A percentile compares a stretch with the other conserved stretches of the same genome.
These are phyloP conservation scores for Pseudopithomyces maydicus DNA, from an alignment of 2,329 filamentous ascomycete genomes.

Conservation along the genomic window DNA sequence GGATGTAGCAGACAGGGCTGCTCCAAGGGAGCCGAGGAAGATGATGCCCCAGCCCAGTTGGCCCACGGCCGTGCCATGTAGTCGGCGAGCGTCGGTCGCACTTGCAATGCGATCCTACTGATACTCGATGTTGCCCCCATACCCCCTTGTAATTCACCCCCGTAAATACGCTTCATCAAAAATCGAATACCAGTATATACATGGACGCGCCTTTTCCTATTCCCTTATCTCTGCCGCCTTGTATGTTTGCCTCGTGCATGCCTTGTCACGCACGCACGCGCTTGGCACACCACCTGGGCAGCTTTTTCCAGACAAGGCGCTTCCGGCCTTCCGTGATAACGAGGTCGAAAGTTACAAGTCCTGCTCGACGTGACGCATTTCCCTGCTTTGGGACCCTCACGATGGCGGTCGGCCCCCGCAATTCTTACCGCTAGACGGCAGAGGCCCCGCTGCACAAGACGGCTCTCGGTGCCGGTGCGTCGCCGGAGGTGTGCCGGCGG, in stretches of 20 bases:
- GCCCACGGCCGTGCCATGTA: neutral
- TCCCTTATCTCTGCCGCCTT: neutral
- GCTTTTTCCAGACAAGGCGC: neutral
- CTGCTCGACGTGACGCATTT: neutral
- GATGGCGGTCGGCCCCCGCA: neutral
- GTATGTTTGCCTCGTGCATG: neutral
- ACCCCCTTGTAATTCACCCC: slow-evolving; percentile 11
- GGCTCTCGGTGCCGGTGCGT: neutral
- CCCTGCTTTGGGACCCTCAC: neutral
- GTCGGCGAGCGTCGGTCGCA: slow-evolving; percentile 4
- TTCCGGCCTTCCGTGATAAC: neutral
- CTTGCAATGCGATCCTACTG: neutral
- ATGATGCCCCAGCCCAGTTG: neutral
- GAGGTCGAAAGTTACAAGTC: neutral
- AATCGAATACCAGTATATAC: neutral
- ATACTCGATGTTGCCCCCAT: slow-evolving; percentile 4
- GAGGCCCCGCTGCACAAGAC: neutral
- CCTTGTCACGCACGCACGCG: neutral
- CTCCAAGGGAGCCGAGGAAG: slow-evolving; percentile 1
- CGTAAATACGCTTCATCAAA: slow-evolving; percentile 10
- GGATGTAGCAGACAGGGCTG: slow-evolving; percentile 2
- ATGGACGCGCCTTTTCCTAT: neutral
- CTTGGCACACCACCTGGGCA: neutral
- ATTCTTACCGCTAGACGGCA: neutral
- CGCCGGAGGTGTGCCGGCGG: neutral